Percentiles rank a stretch among this genome's conserved stretches.
These are phyloP conservation scores for Asterochloris erici DNA, from an alignment of 139 green algal genomes.

Conservation along the genomic window DNA sequence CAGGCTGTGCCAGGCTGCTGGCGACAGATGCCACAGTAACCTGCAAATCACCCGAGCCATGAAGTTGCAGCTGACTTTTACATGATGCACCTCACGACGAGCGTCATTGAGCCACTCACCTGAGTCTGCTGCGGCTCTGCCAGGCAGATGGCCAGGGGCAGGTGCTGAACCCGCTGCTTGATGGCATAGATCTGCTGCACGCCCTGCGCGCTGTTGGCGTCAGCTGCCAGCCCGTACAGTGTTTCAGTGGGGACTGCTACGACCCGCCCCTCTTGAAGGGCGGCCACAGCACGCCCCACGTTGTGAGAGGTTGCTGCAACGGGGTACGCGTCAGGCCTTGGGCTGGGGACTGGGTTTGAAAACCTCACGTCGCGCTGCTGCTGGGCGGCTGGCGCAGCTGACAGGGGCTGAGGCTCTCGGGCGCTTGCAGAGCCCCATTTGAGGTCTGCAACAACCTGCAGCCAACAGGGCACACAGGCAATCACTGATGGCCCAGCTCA, in stretches of 20 bases:
- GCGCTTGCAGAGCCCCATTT: not conserved
- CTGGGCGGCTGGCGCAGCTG: not conserved
- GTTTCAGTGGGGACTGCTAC: slow-evolving; percentile 65
- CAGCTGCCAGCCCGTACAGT: slow-evolving; percentile 48
- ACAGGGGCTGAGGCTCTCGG: not conserved
- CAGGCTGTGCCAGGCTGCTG: not conserved
- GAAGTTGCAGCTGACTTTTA: not conserved
- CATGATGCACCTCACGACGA: too few relatives aligned
- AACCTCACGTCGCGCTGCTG: not conserved
- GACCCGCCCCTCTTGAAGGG: slow-evolving; percentile 25
- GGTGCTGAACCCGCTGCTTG: slow-evolving; percentile 38
- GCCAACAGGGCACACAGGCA: not conserved
- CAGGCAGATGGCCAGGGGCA: slow-evolving; percentile 62
- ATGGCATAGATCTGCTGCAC: slow-evolving; percentile 53
- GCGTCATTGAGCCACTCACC: not conserved
- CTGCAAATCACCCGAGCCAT: not conserved
- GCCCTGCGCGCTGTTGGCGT: slow-evolving; percentile 20
- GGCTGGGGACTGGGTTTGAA: not conserved
- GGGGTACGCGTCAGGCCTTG: slow-evolving; percentile 21
- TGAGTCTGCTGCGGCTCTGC: slow-evolving; percentile 31
- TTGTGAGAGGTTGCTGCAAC: slow-evolving; percentile 20
- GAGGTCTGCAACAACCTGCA: not conserved
- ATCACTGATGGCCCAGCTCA: not conserved
- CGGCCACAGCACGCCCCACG: slow-evolving; percentile 22
- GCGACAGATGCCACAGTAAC: not conserved